Percentiles rank a stretch among this genome's conserved stretches.
These are phyloP conservation scores for Xylariaceae sp. DNA, from an alignment of 2,329 filamentous ascomycete genomes.

Conservation along the genomic window DNA sequence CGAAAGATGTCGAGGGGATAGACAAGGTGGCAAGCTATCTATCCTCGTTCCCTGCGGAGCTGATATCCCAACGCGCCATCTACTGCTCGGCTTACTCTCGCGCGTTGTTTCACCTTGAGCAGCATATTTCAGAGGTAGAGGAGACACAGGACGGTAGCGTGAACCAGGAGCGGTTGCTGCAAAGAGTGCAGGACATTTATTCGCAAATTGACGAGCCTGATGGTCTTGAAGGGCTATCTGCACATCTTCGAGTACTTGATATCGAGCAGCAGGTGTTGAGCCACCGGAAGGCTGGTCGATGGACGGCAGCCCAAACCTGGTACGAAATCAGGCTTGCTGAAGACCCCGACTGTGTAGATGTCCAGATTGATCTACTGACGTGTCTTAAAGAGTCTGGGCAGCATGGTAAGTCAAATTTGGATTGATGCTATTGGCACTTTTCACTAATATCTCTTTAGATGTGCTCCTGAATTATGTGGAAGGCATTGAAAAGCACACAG, in stretches of 20 bases:
- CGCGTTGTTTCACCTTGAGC: constrained; percentile 91
- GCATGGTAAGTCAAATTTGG: constrained; percentile 59
- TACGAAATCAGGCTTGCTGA: constrained; percentile 87
- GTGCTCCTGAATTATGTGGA: constrained; percentile 84
- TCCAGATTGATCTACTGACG: constrained; percentile 77
- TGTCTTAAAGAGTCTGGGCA: constrained; percentile 96
- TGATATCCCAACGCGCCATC: constrained; percentile 78
- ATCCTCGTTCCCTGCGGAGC: constrained; percentile 65
- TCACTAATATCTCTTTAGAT: constrained; percentile 48
- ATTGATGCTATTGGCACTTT: background rate
- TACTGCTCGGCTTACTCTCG: constrained; percentile 91
- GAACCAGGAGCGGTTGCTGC: constrained; percentile 63
- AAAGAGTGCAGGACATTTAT: constrained; percentile 87
- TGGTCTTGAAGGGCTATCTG: constrained; percentile 89
- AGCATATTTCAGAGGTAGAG: constrained; percentile 63
- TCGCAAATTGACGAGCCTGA: constrained; percentile 97
- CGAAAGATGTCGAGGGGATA: constrained; percentile 47
- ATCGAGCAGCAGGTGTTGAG: constrained; percentile 91
- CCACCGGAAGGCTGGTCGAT: constrained; percentile 87
- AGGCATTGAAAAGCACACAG: constrained; percentile 55
- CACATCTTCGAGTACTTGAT: constrained; percentile 79
- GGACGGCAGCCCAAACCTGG: constrained; percentile 95
- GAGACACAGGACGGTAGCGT: constrained; percentile 43
- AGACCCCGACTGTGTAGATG: constrained; percentile 69
- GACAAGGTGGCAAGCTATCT: constrained; percentile 49